A percentile compares a stretch with the other conserved stretches of the same genome.
These are phyloP conservation scores for Rhizopus delemar DNA, from an alignment of 371 early-diverging fungal species.

Conservation along the genomic window DNA sequence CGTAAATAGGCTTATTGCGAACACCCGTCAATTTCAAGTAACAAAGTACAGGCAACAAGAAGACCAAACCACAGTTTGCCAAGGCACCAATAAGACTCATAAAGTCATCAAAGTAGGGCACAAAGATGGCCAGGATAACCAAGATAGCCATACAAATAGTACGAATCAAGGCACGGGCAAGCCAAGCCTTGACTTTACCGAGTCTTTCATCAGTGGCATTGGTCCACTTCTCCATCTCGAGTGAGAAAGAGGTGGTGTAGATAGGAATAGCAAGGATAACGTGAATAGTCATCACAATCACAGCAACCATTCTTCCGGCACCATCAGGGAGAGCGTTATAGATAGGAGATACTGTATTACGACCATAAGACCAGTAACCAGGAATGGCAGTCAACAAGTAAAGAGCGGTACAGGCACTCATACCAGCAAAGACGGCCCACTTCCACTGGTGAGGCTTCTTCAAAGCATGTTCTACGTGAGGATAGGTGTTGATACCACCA, in stretches of 20 bases:
- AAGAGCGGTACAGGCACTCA: constrained; percentile 64
- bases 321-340: constrained; percentile 66
- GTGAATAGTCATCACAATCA: constrained; percentile 77
- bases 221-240: constrained; percentile 61
- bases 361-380: constrained; percentile 81
- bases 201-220: constrained; percentile 25
- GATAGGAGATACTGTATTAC: constrained; percentile 68
- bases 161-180: constrained; percentile 48
- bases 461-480: constrained; percentile 79
- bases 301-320: constrained; percentile 57
- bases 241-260: constrained; percentile 74
- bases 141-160: constrained; percentile 43
- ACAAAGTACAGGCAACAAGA: constrained; percentile 58
- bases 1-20: constrained; percentile 33
- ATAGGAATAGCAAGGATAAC: constrained; percentile 81
- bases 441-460: constrained; percentile 72
- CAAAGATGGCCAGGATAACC: constrained; percentile 45
- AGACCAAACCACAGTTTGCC: constrained; percentile 59
- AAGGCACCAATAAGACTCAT: constrained; percentile 70
- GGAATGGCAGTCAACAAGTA: constrained; percentile 73
- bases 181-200: constrained; percentile 37
- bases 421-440: constrained; percentile 62
- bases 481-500: constrained; percentile 45
- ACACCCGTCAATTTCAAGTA: constrained; percentile 59
- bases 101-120: constrained; percentile 67